These are phyloP conservation scores for Amphichorda felina DNA, from an alignment of 2,329 filamentous ascomycete species.

Conservation along the genomic window DNA sequence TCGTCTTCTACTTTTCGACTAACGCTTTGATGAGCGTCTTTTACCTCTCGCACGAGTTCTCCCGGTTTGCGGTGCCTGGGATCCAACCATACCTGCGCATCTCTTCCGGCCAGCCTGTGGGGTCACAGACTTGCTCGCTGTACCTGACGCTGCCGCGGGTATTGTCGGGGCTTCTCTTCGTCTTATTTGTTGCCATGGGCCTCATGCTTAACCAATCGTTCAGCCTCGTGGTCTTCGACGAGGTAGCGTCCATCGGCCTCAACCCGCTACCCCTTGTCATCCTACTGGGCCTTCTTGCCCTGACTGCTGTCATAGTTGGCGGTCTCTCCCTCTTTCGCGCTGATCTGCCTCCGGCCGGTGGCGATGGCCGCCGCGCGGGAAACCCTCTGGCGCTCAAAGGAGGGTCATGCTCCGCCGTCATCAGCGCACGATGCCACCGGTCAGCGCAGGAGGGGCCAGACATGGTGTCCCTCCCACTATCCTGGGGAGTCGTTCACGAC, in stretches of 20 bases:
- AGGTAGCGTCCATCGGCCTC: slow-evolving; percentile 21
- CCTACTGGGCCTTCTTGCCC: slow-evolving; percentile 25
- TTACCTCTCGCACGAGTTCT: slow-evolving; percentile 37
- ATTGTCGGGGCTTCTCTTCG: slow-evolving; percentile 30
- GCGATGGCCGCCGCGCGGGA: slow-evolving; percentile 22
- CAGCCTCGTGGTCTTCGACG: slow-evolving; percentile 19
- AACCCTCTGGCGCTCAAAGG: slow-evolving; percentile 36
- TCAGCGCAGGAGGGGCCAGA: slow-evolving; percentile 13
- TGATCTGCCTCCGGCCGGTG: slow-evolving; percentile 16
- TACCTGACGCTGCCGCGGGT: slow-evolving; percentile 37
- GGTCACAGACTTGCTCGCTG: slow-evolving; percentile 32
- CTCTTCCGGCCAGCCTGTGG: slow-evolving; percentile 28
- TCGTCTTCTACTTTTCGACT: slow-evolving; percentile 30
- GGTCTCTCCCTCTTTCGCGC: slow-evolving; percentile 28
- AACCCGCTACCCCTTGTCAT: slow-evolving; percentile 29
- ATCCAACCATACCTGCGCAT: slow-evolving; percentile 26
- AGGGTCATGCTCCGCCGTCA: slow-evolving; percentile 38
- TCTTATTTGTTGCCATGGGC: slow-evolving; percentile 28
- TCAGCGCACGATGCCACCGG: slow-evolving; percentile 35
- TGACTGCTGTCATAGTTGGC: slow-evolving; percentile 19
- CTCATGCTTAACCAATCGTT: slow-evolving; percentile 35
- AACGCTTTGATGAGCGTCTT: slow-evolving; percentile 35
- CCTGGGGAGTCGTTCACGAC: slow-evolving; percentile 34
- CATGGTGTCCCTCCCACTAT: slow-evolving; percentile 23
- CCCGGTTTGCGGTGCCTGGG: slow-evolving; percentile 25